phyloP scores from a whole-genome alignment of 2,329 filamentous ascomycete species.

The Diaporthe vaccinii region DNA sequence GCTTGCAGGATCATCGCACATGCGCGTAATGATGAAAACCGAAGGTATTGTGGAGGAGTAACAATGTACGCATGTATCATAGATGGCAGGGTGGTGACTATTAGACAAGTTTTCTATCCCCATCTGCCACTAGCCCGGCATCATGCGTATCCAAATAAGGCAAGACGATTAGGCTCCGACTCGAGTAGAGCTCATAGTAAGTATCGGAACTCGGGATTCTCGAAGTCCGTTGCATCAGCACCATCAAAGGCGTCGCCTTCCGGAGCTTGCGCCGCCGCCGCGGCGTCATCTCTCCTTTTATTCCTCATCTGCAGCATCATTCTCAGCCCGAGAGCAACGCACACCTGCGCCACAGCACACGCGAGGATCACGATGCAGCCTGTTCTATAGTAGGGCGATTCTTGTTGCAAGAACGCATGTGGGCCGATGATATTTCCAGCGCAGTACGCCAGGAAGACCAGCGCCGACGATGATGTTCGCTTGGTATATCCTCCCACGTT shows the following conservation, averaged over 20 bases:
- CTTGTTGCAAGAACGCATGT: constrained; percentile 59
- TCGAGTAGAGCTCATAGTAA: constrained; percentile 42
- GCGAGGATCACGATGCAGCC: constrained; percentile 65
- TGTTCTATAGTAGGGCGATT: constrained; percentile 63
- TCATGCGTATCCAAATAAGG: neutral
- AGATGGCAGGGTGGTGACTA: neutral
- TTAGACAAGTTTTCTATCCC: neutral
- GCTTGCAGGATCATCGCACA: neutral
- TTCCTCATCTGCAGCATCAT: constrained; percentile 54
- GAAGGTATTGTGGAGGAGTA: neutral
- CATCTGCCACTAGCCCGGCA: neutral
- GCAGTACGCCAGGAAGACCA: constrained; percentile 62
- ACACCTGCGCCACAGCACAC: constrained; percentile 58
- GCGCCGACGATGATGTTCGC: constrained; percentile 58
- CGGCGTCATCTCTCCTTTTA: constrained; percentile 53
- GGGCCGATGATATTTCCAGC: constrained; percentile 62
- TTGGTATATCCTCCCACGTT: constrained; percentile 64
- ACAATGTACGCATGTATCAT: neutral
- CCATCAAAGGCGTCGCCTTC: constrained; percentile 46
- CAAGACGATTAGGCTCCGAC: neutral
- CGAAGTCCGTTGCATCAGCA: constrained; percentile 55
- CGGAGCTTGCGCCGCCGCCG: constrained; percentile 39
- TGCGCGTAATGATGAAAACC: neutral
- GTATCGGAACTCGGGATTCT: constrained; percentile 51
- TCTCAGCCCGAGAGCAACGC: constrained; percentile 52